Conservation (phyloP, 371 early-diverging fungal genomes). For the Rhizopus arrhizus region DNA sequence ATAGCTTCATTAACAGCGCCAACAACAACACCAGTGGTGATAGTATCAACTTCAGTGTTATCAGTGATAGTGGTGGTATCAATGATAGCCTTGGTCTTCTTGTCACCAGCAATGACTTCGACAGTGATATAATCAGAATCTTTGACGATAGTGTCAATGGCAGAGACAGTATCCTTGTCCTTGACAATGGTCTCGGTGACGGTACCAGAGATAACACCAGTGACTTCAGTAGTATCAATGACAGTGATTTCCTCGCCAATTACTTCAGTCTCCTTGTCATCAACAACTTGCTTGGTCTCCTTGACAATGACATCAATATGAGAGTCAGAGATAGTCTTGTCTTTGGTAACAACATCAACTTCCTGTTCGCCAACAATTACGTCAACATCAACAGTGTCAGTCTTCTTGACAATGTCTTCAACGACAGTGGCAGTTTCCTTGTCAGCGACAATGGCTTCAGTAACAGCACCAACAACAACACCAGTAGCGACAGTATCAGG, state of each 20-base stretch:
- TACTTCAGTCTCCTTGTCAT: no score
- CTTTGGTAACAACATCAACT: conserved; percentile 7
- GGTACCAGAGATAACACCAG: background rate
- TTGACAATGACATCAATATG: no score
- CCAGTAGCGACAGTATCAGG: conserved; percentile 1
- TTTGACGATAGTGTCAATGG: background rate
- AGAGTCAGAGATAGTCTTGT: conserved; percentile 2
- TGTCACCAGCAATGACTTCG: background rate
- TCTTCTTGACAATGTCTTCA: background rate
- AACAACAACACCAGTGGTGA: background rate
- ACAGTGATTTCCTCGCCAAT: no score
- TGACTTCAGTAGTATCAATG: background rate
- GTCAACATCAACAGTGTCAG: background rate
- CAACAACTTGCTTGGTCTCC: no score
- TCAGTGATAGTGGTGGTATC: background rate
- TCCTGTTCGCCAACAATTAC: background rate
- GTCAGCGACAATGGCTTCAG: background rate
- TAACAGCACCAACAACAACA: conserved; percentile 3
- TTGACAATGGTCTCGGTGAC: background rate
- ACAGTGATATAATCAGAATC: conserved; percentile 4
- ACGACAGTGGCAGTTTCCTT: background rate
- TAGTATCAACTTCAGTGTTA: background rate
- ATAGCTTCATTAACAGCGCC: background rate
- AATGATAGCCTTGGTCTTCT: background rate
- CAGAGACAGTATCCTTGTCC: background rate